phyloP scores from a whole-genome alignment of 1,139 yeast species.

The Kazachstania sp. region DNA sequence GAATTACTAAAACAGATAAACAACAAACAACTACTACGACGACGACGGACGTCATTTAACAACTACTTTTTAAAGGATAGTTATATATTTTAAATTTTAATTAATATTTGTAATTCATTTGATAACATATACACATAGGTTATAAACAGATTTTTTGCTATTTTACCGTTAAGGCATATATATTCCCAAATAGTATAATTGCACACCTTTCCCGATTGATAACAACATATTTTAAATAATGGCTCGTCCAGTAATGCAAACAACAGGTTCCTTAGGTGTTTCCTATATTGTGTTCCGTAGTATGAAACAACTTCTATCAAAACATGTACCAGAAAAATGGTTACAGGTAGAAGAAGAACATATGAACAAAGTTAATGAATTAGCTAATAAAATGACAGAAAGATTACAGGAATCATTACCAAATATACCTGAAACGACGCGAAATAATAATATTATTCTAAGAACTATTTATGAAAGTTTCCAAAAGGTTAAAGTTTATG shows the following conservation, averaged over 20 bases:
- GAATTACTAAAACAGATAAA: not conserved
- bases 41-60: too few relatives aligned
- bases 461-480: not conserved
- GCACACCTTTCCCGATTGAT: not conserved
- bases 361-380: not conserved
- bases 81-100: too few relatives aligned
- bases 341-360: not conserved
- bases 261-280: conserved; percentile 11
- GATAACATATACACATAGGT: too few relatives aligned
- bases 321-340: conserved; percentile 11
- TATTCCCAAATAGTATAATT: too few relatives aligned
- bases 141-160: not conserved
- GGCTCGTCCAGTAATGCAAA: conserved; percentile 15
- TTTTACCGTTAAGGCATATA: too few relatives aligned
- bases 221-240: conserved; percentile 1
- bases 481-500: not conserved
- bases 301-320: conserved; percentile 6
- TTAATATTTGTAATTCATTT: too few relatives aligned
- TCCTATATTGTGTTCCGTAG: conserved; percentile 13
- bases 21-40: too few relatives aligned
- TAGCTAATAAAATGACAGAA: not conserved
- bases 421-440: not conserved
- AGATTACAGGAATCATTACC: not conserved
- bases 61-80: too few relatives aligned
- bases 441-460: not conserved